Percentiles rank a stretch among this genome's conserved stretches.
Conservation (phyloP, 257 asterid genomes). For the Fraxinus pennsylvanica region DNA sequence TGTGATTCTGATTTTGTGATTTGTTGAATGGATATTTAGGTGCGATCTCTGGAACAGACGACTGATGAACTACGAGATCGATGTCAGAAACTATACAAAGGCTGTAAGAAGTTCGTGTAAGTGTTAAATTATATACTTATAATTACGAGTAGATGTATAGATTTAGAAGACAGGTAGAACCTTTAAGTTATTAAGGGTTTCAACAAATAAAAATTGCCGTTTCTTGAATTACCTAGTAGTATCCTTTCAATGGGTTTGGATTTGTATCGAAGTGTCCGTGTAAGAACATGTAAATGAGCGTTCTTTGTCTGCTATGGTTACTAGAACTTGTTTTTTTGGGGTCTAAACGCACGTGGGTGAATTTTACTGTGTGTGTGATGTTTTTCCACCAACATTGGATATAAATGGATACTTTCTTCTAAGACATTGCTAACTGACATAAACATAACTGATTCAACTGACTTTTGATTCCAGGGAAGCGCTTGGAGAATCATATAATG, state of each 20-base stretch:
- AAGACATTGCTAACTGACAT: background rate
- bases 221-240: background rate
- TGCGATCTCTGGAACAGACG: slow-evolving; percentile 77
- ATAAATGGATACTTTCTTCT: background rate
- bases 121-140: slow-evolving; percentile 27
- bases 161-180: background rate
- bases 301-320: background rate
- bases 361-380: background rate
- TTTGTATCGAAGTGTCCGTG: background rate
- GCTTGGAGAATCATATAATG: slow-evolving; percentile 76
- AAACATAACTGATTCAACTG: background rate
- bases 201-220: background rate
- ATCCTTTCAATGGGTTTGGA: background rate
- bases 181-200: background rate
- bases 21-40: slow-evolving; percentile 38
- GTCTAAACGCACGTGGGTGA: background rate
- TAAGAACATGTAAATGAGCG: background rate
- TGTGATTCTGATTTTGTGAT: slow-evolving; percentile 15
- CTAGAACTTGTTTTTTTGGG: background rate
- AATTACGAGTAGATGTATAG: background rate
- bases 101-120: slow-evolving; percentile 85
- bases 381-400: background rate
- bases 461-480: slow-evolving; percentile 53
- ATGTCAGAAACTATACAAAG: slow-evolving; percentile 83
- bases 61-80: slow-evolving; percentile 87